phyloP scores from a whole-genome alignment of 2,329 filamentous ascomycete species.

The Nectriaceae sp. region DNA sequence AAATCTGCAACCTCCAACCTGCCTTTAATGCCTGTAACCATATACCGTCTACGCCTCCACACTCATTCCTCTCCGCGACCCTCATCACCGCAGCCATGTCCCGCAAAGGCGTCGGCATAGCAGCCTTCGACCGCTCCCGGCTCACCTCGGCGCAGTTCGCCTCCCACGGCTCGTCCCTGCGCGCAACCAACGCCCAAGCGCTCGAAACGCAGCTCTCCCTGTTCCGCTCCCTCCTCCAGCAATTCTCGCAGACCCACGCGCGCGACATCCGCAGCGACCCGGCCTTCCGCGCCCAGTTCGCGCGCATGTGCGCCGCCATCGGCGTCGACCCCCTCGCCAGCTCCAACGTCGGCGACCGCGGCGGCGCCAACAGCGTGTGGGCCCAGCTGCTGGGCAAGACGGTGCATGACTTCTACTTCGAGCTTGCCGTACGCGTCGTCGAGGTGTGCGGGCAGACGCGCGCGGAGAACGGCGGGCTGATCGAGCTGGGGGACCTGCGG shows the following conservation, averaged over 20 bases:
- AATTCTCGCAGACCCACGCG: conserved; percentile 92
- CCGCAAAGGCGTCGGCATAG: conserved; percentile 85
- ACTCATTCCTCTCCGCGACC: not conserved
- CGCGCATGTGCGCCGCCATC: conserved; percentile 96
- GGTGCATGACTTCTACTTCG: conserved; percentile 98
- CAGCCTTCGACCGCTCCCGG: conserved; percentile 82
- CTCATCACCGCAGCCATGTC: conserved; percentile 49
- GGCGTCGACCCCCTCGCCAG: conserved; percentile 87
- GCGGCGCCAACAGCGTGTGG: conserved; percentile 75
- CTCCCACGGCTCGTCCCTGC: conserved; percentile 84
- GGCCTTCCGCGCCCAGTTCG: conserved; percentile 93
- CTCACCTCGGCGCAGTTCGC: conserved; percentile 89
- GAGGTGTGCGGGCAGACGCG: conserved; percentile 87
- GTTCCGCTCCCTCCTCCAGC: conserved; percentile 92
- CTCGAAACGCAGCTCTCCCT: conserved; percentile 92
- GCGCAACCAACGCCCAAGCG: conserved; percentile 78
- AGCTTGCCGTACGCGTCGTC: conserved; percentile 92
- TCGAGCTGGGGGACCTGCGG: conserved; percentile 79
- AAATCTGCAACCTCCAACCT: not conserved
- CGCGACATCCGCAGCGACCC: conserved; percentile 96
- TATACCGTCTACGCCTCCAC: not conserved
- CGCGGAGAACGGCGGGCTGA: conserved; percentile 88
- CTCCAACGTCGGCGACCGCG: conserved; percentile 46
- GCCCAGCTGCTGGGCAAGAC: conserved; percentile 86
- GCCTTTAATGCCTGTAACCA: too few relatives aligned